Percentiles rank a stretch among this genome's conserved stretches.
Conservation (phyloP, 495 filamentous ascomycete species). For the Penicillium chermesinum region DNA sequence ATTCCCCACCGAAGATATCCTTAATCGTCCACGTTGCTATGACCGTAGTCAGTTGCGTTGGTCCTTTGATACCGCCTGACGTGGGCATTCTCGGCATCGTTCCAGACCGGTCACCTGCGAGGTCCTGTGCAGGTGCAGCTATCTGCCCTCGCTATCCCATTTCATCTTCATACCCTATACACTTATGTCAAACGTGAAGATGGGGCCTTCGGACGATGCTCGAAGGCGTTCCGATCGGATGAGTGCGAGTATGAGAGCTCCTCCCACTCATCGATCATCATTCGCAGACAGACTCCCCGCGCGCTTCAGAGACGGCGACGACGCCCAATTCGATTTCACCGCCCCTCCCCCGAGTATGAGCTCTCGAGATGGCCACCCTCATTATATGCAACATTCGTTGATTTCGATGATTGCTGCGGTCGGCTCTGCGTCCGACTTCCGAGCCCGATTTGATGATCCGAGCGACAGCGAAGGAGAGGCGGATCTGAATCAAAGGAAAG, state of each 20-base stretch:
- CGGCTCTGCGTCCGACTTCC: conserved; percentile 73
- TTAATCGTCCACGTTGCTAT: conserved; percentile 15
- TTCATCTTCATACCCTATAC: conserved; percentile 4
- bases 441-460: conserved; percentile 72
- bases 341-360: conserved; percentile 43
- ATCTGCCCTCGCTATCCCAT: neutral
- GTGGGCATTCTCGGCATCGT: conserved; percentile 17
- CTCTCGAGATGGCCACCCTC: conserved; percentile 39
- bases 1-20: neutral
- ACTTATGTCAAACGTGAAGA: conserved; percentile 10
- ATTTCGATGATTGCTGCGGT: conserved; percentile 94
- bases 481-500: conserved; percentile 15
- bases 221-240: conserved; percentile 29
- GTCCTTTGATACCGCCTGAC: conserved; percentile 17
- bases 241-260: conserved; percentile 32
- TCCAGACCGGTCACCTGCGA: conserved; percentile 21
- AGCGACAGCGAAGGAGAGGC: conserved; percentile 73
- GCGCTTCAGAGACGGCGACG: conserved; percentile 66
- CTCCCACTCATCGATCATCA: conserved; percentile 37
- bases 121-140: neutral
- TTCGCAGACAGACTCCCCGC: conserved; percentile 72
- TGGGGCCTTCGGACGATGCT: conserved; percentile 33
- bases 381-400: conserved; percentile 88
- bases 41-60: conserved; percentile 10
- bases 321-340: conserved; percentile 68